phyloP scores from a whole-genome alignment of 2,329 filamentous ascomycete genomes.

The Pyrenophora seminiperda region DNA sequence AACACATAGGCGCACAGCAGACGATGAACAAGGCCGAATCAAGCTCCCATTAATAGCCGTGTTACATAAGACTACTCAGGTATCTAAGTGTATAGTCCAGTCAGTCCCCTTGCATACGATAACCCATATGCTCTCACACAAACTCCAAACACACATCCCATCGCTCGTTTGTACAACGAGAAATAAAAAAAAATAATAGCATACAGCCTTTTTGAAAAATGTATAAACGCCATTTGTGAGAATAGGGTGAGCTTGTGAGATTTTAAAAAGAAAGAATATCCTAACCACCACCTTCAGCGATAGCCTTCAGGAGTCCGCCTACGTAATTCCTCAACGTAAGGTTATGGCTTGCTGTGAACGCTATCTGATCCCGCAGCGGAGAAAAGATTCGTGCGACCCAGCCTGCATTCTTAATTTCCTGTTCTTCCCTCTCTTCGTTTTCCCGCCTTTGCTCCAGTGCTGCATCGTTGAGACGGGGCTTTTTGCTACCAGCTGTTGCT shows the following conservation, averaged over 20 bases:
- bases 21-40: no score
- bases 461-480: constrained; percentile 42
- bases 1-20: not conserved
- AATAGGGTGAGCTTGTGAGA: not conserved
- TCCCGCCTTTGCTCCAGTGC: constrained; percentile 37
- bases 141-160: constrained; percentile 1
- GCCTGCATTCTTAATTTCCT: constrained; percentile 58
- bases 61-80: not conserved
- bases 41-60: not conserved
- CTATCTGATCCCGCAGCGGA: constrained; percentile 67
- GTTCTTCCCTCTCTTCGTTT: constrained; percentile 50
- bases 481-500: constrained; percentile 51
- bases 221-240: constrained; percentile 1
- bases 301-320: constrained; percentile 42
- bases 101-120: not conserved
- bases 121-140: not conserved
- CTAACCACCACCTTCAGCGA: constrained; percentile 42
- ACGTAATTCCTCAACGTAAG: constrained; percentile 48
- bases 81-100: not conserved
- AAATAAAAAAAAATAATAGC: no score
- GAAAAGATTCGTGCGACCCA: constrained; percentile 73
- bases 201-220: not conserved
- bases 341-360: constrained; percentile 73
- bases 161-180: constrained; percentile 1
- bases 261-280: no score